These are phyloP conservation scores for Sclerotinia nivalis DNA, from an alignment of 2,329 filamentous ascomycete species.

Conservation along the genomic window DNA sequence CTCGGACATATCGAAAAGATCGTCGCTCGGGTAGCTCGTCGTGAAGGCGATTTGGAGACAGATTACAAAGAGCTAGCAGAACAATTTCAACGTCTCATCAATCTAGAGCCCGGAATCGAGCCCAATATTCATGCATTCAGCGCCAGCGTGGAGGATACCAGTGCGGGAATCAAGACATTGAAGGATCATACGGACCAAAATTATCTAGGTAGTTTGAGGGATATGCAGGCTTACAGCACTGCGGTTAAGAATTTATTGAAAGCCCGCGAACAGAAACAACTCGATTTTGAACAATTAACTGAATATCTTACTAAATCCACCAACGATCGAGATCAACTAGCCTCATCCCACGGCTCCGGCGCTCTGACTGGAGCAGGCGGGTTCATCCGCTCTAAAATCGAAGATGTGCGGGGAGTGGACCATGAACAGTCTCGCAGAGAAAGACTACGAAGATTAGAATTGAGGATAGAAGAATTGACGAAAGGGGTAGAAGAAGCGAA, in stretches of 20 bases:
- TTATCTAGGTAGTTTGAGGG: slow-evolving; percentile 86
- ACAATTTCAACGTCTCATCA: slow-evolving; percentile 92
- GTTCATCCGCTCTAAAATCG: slow-evolving; percentile 90
- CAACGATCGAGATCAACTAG: slow-evolving; percentile 71
- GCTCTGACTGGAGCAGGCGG: slow-evolving; percentile 74
- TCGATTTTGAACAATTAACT: slow-evolving; percentile 93
- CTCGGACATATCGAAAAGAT: slow-evolving; percentile 92
- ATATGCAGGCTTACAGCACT: slow-evolving; percentile 94
- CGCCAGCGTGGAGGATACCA: slow-evolving; percentile 80
- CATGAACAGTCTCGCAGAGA: slow-evolving; percentile 90
- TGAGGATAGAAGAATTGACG: slow-evolving; percentile 89
- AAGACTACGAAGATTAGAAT: slow-evolving; percentile 82
- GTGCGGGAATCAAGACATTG: slow-evolving; percentile 73
- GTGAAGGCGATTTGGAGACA: slow-evolving; percentile 81
- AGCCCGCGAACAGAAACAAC: slow-evolving; percentile 93
- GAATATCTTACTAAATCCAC: slow-evolving; percentile 94
- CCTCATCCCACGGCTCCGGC: slow-evolving; percentile 60
- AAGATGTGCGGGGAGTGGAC: slow-evolving; percentile 94
- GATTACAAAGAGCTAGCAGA: slow-evolving; percentile 89
- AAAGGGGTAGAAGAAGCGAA: slow-evolving; percentile 86
- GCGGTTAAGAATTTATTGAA: slow-evolving; percentile 86
- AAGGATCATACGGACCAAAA: slow-evolving; percentile 93
- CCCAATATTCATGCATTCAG: slow-evolving; percentile 82
- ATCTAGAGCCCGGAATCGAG: slow-evolving; percentile 85
- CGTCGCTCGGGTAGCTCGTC: slow-evolving; percentile 83